Evolutionary conservation across 108 stramenopile species (phyloP).

Genomic region (Cyclotella choctawhatcheeana): DNA sequence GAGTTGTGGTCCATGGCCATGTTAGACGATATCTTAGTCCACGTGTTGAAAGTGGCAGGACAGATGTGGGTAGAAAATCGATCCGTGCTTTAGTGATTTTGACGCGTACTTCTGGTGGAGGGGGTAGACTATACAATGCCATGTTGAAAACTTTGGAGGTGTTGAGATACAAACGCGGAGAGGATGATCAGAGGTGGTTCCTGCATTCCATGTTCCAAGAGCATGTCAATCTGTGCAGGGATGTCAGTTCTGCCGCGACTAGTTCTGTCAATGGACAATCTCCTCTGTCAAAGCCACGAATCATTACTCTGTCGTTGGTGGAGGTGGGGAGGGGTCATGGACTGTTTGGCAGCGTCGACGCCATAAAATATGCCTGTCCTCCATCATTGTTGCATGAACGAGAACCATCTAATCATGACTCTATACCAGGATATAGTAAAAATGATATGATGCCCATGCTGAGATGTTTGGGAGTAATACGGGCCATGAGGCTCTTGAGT

Average conservation of each 20-base stretch:
- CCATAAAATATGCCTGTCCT: constrained; percentile 25
- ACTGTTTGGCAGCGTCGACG: constrained; percentile 27
- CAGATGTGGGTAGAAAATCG: constrained; percentile 50
- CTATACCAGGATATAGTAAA: constrained; percentile 10
- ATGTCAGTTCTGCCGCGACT: constrained; percentile 12
- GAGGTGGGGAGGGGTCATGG: constrained; percentile 32
- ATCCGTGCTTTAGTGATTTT: constrained; percentile 50
- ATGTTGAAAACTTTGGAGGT: constrained; percentile 46
- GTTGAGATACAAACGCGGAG: constrained; percentile 11
- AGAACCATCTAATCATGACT: constrained; percentile 6
- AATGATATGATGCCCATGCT: constrained; percentile 58
- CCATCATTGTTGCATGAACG: constrained; percentile 32
- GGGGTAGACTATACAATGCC: constrained; percentile 33
- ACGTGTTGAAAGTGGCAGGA: constrained; percentile 12
- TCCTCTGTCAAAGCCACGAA: constrained; percentile 25
- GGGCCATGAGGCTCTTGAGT: constrained; percentile 42
- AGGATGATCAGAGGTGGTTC: constrained; percentile 12
- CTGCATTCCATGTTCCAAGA: constrained; percentile 30
- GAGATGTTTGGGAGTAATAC: constrained; percentile 45
- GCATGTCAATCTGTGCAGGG: constrained; percentile 37
- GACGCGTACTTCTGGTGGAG: constrained; percentile 49
- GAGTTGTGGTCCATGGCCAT: constrained; percentile 45
- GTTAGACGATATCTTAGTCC: constrained; percentile 45
- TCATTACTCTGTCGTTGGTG: constrained; percentile 20
- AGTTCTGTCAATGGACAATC: neutral